These are phyloP conservation scores for Cyclocybe aegerita DNA, from an alignment of 768 basidiomycete species.

Conservation along the genomic window DNA sequence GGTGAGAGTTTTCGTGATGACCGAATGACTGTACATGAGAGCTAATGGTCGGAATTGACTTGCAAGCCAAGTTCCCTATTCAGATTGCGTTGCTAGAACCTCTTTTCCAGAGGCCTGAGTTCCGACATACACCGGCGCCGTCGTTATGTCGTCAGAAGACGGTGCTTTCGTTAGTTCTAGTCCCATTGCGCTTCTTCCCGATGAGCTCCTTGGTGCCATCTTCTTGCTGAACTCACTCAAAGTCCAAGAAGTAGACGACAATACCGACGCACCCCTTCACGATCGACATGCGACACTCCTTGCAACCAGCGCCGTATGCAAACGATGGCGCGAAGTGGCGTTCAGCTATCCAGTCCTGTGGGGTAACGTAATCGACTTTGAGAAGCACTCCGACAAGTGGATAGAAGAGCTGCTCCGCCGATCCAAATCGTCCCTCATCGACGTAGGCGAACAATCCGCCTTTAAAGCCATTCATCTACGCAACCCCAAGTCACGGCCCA, in stretches of 20 bases:
- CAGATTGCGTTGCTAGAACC: too few relatives aligned
- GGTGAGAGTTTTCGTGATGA: too few relatives aligned
- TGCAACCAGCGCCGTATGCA: conserved; percentile 18
- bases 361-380: conserved; percentile 23
- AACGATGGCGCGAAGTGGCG: conserved; percentile 20
- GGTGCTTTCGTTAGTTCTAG: too few relatives aligned
- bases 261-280: neutral
- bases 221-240: conserved; percentile 16
- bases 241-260: neutral
- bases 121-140: too few relatives aligned
- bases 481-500: conserved; percentile 10
- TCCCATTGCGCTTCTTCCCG: conserved; percentile 11
- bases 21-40: too few relatives aligned
- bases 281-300: conserved; percentile 13
- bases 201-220: conserved; percentile 15
- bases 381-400: conserved; percentile 9
- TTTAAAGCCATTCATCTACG: conserved; percentile 14
- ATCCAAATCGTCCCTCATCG: conserved; percentile 19
- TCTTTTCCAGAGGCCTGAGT: too few relatives aligned
- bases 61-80: too few relatives aligned
- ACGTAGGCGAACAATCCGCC: conserved; percentile 18
- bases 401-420: conserved; percentile 17
- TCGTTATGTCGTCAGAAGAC: too few relatives aligned
- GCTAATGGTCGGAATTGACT: too few relatives aligned
- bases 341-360: conserved; percentile 18